Evolutionary conservation across 2,329 filamentous ascomycete genomes (phyloP).

Genomic region (Xylariaceae sp.): DNA sequence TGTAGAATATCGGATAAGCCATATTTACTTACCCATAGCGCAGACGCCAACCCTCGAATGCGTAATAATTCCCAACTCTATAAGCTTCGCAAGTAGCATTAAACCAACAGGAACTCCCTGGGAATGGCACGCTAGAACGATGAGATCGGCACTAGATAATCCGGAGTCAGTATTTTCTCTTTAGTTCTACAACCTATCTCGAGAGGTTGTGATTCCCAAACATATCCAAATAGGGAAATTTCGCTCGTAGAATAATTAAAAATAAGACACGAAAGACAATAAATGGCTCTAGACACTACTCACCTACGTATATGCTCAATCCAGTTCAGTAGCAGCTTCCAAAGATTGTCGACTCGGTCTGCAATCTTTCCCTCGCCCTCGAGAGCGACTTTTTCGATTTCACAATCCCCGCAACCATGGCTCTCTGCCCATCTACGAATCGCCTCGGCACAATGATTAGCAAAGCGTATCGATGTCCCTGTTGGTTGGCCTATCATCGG

Average conservation of each 20-base stretch:
- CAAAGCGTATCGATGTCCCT: constrained; percentile 91
- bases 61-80: constrained; percentile 83
- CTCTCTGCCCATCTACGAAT: constrained; percentile 81
- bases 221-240: no score
- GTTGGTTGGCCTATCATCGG: constrained; percentile 92
- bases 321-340: constrained; percentile 94
- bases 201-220: no score
- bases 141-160: constrained; percentile 86
- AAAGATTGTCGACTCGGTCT: constrained; percentile 87
- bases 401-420: constrained; percentile 71
- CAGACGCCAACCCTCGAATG: constrained; percentile 82
- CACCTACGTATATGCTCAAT: constrained; percentile 86
- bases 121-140: constrained; percentile 90
- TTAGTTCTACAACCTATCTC: no score
- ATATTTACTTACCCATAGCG: constrained; percentile 59
- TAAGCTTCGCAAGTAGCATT: constrained; percentile 90
- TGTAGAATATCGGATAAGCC: background rate
- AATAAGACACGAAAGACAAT: no score
- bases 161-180: no score
- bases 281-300: no score
- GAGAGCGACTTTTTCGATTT: constrained; percentile 91
- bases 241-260: no score
- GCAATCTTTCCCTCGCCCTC: constrained; percentile 93
- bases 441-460: constrained; percentile 80
- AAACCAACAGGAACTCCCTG: constrained; percentile 93